Base-by-base conservation (phyloP, 2,329 filamentous ascomycete genomes). In the Fusarium beomiforme region DNA sequence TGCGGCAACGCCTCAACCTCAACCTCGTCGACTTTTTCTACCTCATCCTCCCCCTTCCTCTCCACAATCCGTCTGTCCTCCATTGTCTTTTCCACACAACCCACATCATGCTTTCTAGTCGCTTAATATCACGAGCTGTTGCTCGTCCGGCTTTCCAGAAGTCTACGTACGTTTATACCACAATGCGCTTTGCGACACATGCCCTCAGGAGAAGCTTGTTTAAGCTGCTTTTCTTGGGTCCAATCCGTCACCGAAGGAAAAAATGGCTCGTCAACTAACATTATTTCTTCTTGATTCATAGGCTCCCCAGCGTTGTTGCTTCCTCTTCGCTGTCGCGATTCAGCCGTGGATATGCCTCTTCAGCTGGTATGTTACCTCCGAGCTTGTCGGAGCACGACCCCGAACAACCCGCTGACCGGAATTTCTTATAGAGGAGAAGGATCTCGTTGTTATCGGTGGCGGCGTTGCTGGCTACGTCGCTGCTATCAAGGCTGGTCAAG, bases 381-480 rank as follows among this genome's bases (percentile, higher is more conserved):
- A 67, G 47, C 56, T 64, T 34, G 42, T 73, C 49, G 50, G 63
- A 71, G 39, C 37, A 39, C 26, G 36, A 47, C 33, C 44, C 70
- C 51, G 59, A 66, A 62, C 54, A 70, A 58, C 34, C 67, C 59
- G 54, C 74, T 76, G 44, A 76, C 70, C 34, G 41, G 49, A 66
- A 56, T 67, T 64, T 53, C 31, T 55, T 39, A 75, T 82, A 94
- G 94, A 95, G 83, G 94, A 98, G 83, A 97, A 97, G 84, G 96
- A 99, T 83, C 88, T 99, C 60, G 92, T 99, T 80, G 95, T 99
- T 84, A 97, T 99, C 80, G 96, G 96, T 79, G 96, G 96, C 82
- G 96, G 96, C 86, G 96, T 98, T 79, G 96, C 95, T 77, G 96
- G 96, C 81, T 99, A 99, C 85, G 96, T 99, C 79, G 95, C 96